Base-by-base conservation (phyloP, 2,329 filamentous ascomycete species). In the Diaporthe citri region DNA sequence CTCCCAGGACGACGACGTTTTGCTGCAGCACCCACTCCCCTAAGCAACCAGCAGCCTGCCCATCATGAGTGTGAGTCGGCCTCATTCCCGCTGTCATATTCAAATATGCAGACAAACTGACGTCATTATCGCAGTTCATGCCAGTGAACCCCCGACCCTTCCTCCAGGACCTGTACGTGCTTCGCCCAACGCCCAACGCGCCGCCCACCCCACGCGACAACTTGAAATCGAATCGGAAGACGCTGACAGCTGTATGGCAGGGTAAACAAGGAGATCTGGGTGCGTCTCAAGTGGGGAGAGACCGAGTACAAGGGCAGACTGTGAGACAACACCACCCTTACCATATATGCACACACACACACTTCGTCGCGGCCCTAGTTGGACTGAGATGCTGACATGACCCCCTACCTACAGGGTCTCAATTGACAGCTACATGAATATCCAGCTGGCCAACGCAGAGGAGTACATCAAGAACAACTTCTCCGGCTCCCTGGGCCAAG, bases 341-440 rank as follows among this genome's bases (percentile, higher is more conserved):
- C 25, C 43, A 60, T 15, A 31, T 22, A 46, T 17, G 20, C 13
- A n/a, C n/a, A 20, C 31, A 56, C n/a, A 48, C 8, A 13, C 28
- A 13, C 15, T 12, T 28, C n/a, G n/a, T 12, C 22, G 36, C 36
- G 5, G 60, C 60, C n/a, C 28, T 13, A 25, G 28, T 20, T 8
- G 43, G 20, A 36, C 13, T 22, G 17, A 25, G 9, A 36, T 64
- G 22, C 55, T 51, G 46, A 56, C 51, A n/a, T 34, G 51, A 6
- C 8, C 39, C 43, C 25, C 31, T 51, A 4, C 28, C 10, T n/a
- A 36, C 70, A 80, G 75, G 72, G 75, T 98, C 82, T 96, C 94
- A 80, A 94, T 97, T 82, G 97, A 99, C 87, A 95, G 94, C 82
- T 99, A 99, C 88, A 98, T 99, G 96, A 99, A 99, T 88, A 92